Evolutionary conservation across 2,329 filamentous ascomycete genomes (phyloP), one percentile per base, ranked within the genome.

Genomic region (Aspergillus intermedius): DNA sequence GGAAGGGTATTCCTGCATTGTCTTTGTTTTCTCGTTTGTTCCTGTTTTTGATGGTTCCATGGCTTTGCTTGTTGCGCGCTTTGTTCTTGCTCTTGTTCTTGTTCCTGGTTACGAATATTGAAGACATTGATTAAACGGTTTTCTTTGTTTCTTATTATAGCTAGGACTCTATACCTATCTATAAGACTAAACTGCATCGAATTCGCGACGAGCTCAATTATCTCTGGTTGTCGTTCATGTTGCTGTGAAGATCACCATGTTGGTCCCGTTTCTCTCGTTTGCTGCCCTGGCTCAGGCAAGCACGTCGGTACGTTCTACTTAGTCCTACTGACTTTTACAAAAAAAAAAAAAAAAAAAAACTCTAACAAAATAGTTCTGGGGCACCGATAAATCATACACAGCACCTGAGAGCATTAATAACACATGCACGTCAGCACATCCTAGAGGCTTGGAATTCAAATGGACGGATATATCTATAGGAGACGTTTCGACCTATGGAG

Each of bases 211-310:
- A 30, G 25, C 25, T 12, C 25, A 5, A 32, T 44, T 61, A 45
- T 54, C 57, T 15, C 50, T 65, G 23, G 55, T 61, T 64, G 70
- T 55, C 57, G 80, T 53, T 59, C 77, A 77, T 64, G 84, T 88
- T 60, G 73, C 74, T 56, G 83, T 81, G 54, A 70, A 70, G 43
- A 77, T 75, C 44, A 4, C 15, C 3, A 19, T 37, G n/a, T 42
- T 23, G 21, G 3, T 42, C 19, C 13, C 40, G 13, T 42, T 42
- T 19, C n/a, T 51, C 48, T 17, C 41, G 42, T 45, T 42, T 47
- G 17, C 22, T 25, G 44, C 37, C 37, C 32, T 15, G 52, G 60
- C 47, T 7, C 23, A 28, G 41, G 40, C 45, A 4, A 42, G 22
- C 22, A 41, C 30, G 9, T 13, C 23, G 40, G 40, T 42, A 42